Conservation (phyloP, 306 rosid species). For the Cicer pinnatifidum region DNA sequence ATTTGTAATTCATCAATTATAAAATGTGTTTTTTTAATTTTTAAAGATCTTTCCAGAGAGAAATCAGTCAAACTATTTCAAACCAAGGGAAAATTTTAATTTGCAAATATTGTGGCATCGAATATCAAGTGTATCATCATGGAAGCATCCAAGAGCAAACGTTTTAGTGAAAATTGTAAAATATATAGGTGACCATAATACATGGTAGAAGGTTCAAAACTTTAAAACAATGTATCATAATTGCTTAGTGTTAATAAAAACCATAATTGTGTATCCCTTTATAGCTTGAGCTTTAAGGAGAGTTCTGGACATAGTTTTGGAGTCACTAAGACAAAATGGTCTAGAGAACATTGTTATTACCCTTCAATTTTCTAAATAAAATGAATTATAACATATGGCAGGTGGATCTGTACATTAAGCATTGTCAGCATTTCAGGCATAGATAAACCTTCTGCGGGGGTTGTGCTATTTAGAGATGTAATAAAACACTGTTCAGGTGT, state of each 20-base stretch:
- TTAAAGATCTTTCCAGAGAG: conserved; percentile 21
- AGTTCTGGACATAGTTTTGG: neutral
- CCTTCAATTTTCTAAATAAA: neutral
- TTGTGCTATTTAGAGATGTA: neutral
- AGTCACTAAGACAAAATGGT: conserved; percentile 1
- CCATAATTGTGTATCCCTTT: neutral
- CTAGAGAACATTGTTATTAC: neutral
- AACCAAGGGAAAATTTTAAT: conserved; percentile 35
- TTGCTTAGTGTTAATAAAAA: conserved; percentile 12
- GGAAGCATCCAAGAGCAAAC: neutral
- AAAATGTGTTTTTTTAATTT: conserved; percentile 12
- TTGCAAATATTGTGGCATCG: neutral
- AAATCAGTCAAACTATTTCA: conserved; percentile 32
- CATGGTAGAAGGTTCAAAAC: conserved; percentile 7
- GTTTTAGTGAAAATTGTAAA: neutral
- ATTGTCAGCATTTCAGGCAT: neutral
- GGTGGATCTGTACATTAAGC: neutral
- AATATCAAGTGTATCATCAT: neutral
- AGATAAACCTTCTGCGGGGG: neutral
- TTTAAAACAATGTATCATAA: neutral
- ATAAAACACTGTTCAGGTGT: neutral
- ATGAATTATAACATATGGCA: neutral
- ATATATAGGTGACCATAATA: conserved; percentile 5
- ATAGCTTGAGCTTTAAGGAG: neutral
- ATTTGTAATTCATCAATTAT: conserved; percentile 19